Evolutionary conservation across 495 filamentous ascomycete species (phyloP).

Genomic region (Margaritispora aquatica): DNA sequence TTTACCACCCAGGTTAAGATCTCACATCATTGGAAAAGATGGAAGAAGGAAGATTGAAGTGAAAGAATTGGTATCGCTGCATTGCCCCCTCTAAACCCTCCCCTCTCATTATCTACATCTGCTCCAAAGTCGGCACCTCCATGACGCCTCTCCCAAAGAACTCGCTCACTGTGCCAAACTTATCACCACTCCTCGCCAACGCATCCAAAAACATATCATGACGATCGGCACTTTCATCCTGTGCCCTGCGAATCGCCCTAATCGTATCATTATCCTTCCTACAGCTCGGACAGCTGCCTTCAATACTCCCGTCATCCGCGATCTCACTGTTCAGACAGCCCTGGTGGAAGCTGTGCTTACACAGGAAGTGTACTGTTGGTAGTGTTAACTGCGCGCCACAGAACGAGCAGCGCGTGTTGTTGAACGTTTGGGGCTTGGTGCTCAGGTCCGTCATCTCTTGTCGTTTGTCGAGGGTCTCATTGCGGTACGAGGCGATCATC

Average conservation of each 20-base stretch:
- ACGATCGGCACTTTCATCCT: slow-evolving; percentile 79
- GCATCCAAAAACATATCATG: slow-evolving; percentile 88
- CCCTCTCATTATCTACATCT: neutral
- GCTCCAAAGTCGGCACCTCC: slow-evolving; percentile 33
- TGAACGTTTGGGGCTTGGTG: slow-evolving; percentile 80
- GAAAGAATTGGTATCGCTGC: no score
- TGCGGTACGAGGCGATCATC: slow-evolving; percentile 76
- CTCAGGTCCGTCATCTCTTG: slow-evolving; percentile 70
- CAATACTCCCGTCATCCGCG: slow-evolving; percentile 44
- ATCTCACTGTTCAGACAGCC: slow-evolving; percentile 52
- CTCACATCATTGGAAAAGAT: no score
- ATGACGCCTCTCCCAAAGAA: slow-evolving; percentile 95
- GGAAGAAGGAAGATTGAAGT: no score
- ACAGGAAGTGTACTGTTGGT: slow-evolving; percentile 90
- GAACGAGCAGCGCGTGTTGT: slow-evolving; percentile 76
- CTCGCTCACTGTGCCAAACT: slow-evolving; percentile 82
- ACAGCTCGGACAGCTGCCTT: slow-evolving; percentile 78
- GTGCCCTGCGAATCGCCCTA: slow-evolving; percentile 72
- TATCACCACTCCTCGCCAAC: slow-evolving; percentile 70
- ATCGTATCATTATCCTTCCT: slow-evolving; percentile 79
- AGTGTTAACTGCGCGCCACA: slow-evolving; percentile 73
- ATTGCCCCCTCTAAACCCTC: no score
- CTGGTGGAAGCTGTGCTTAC: slow-evolving; percentile 94
- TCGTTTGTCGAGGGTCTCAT: slow-evolving; percentile 74
- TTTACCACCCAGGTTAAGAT: no score